Conservation (phyloP, 2,329 filamentous ascomycete genomes). For the Hymenoscyphus salicellus region DNA sequence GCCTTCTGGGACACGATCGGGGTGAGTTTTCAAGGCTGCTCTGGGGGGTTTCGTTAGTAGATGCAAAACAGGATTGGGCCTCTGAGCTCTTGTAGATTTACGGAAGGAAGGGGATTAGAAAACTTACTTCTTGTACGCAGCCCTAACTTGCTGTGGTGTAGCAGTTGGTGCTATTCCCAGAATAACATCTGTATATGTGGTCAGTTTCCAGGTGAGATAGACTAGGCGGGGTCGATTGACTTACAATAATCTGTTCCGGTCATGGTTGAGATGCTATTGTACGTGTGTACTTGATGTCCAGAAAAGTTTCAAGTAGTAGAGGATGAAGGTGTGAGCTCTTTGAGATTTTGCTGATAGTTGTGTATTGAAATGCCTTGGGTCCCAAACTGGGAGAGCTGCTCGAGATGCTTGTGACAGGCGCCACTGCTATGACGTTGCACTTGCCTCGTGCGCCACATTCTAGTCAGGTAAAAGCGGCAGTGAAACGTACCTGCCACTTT, state of each 20-base stretch:
- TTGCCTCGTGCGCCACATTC: no score
- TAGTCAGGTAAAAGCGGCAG: no score
- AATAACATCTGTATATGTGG: constrained; percentile 57
- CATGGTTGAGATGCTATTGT: background rate
- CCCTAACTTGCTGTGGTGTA: constrained; percentile 77
- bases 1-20: constrained; percentile 79
- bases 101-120: constrained; percentile 4
- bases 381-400: background rate
- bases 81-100: constrained; percentile 15
- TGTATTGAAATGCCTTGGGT: background rate
- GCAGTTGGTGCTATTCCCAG: constrained; percentile 73
- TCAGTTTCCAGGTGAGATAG: constrained; percentile 10
- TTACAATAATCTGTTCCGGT: constrained; percentile 41
- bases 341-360: background rate
- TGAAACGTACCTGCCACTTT: no score
- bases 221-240: constrained; percentile 19
- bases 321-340: background rate
- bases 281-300: background rate
- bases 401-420: no score
- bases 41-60: constrained; percentile 41
- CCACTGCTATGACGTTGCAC: no score
- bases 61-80: background rate
- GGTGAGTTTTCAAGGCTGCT: constrained; percentile 87
- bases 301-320: background rate
- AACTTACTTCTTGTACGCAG: constrained; percentile 83